phyloP scores from a whole-genome alignment of 1,139 yeast species.

The Candida tetrigidarum region DNA sequence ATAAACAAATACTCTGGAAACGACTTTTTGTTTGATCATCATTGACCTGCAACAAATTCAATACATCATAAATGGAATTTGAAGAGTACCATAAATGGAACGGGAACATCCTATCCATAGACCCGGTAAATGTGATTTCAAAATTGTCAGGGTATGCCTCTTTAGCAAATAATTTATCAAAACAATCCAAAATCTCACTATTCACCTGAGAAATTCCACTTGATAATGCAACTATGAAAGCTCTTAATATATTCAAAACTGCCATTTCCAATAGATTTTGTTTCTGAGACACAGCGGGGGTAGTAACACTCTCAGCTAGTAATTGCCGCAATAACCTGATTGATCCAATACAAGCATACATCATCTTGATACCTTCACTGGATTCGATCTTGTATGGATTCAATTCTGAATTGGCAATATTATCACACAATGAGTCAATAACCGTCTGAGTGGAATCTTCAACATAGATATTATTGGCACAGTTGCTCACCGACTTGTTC shows the following conservation, averaged over 20 bases:
- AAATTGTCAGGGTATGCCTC: constrained; percentile 25
- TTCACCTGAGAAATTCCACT: constrained; percentile 36
- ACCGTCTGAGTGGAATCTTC: constrained; percentile 26
- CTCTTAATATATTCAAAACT: constrained; percentile 27
- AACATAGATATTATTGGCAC: constrained; percentile 26
- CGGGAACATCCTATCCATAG: constrained; percentile 33
- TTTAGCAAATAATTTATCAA: constrained; percentile 39
- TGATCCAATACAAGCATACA: constrained; percentile 56
- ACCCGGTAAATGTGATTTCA: constrained; percentile 17
- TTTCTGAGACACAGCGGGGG: constrained; percentile 19
- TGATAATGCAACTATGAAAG: constrained; percentile 25
- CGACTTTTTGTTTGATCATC: constrained; percentile 37
- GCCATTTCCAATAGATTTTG: constrained; percentile 18
- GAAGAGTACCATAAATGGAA: constrained; percentile 56
- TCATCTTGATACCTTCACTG: constrained; percentile 14
- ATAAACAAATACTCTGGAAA: constrained; percentile 40
- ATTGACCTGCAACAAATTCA: constrained; percentile 24
- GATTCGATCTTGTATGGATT: constrained; percentile 19
- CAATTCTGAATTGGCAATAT: constrained; percentile 31
- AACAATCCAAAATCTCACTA: constrained; percentile 34
- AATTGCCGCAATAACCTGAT: constrained; percentile 32
- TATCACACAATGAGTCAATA: constrained; percentile 27
- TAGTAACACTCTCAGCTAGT: constrained; percentile 22
- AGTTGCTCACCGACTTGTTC: constrained; percentile 41
- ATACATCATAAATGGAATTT: constrained; percentile 45